Conservation (phyloP, 805 yeast species). For the Blastobotrys americana region DNA sequence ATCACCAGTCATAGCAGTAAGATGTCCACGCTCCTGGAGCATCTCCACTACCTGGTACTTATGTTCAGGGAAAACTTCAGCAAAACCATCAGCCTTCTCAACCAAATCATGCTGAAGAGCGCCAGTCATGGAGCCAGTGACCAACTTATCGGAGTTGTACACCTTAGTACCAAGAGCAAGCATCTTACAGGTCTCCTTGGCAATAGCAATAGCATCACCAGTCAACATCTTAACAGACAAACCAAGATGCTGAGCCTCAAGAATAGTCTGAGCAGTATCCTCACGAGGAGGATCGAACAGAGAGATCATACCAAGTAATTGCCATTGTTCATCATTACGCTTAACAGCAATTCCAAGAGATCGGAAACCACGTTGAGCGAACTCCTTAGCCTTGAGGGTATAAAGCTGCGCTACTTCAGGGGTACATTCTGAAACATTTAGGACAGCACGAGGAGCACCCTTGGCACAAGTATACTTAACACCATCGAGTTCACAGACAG, state of each 20-base stretch:
- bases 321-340: conserved; percentile 99
- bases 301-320: conserved; percentile 95
- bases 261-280: conserved; percentile 92
- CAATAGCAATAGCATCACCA: conserved; percentile 99
- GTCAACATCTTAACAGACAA: conserved; percentile 94
- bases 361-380: conserved; percentile 97
- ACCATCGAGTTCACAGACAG: conserved; percentile 93
- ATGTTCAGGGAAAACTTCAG: conserved; percentile 98
- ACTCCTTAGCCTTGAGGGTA: conserved; percentile 95
- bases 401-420: conserved; percentile 91
- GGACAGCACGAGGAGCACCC: conserved; percentile 98
- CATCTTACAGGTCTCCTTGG: conserved; percentile 98
- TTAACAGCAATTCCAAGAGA: conserved; percentile 98
- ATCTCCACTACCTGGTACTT: conserved; percentile 93
- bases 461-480: conserved; percentile 93
- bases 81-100: conserved; percentile 97
- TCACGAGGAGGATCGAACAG: conserved; percentile 99
- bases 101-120: conserved; percentile 95
- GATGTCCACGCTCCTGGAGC: conserved; percentile 90
- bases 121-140: conserved; percentile 95
- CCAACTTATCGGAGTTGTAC: conserved; percentile 93
- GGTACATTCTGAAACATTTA: conserved; percentile 41
- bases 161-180: conserved; percentile 94
- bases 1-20: conserved; percentile 99
- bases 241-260: conserved; percentile 89